These are phyloP conservation scores for Populus simonii DNA, from an alignment of 345 rosid species.

Conservation along the genomic window DNA sequence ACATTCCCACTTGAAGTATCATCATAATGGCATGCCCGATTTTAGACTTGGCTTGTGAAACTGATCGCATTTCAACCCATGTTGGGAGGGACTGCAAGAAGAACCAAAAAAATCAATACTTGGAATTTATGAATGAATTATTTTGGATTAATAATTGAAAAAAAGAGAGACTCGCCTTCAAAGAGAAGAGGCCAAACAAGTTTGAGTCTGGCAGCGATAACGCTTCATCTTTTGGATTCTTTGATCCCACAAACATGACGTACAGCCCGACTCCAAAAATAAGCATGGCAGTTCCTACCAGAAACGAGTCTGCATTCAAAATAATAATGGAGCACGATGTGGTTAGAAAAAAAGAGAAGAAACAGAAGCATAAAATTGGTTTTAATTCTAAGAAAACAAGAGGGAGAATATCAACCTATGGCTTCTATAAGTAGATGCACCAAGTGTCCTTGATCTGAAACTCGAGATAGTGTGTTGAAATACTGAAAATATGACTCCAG, in stretches of 20 bases:
- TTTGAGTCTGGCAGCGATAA: conserved; percentile 36
- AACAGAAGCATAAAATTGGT: too few relatives aligned
- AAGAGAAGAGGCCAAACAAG: conserved; percentile 51
- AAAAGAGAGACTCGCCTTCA: conserved; percentile 27
- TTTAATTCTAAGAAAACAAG: background rate
- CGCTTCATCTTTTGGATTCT: conserved; percentile 15
- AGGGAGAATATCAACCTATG: conserved; percentile 38
- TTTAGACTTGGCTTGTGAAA: conserved; percentile 59
- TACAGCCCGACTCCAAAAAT: conserved; percentile 57
- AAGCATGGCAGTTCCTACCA: conserved; percentile 64
- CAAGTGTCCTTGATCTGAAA: conserved; percentile 39
- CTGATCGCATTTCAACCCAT: conserved; percentile 53
- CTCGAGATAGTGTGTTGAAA: conserved; percentile 33
- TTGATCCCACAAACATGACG: conserved; percentile 56
- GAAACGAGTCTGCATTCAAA: conserved; percentile 55
- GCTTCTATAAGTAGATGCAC: conserved; percentile 55
- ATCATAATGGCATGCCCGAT: conserved; percentile 65
- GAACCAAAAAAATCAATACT: background rate
- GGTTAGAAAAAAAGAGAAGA: background rate
- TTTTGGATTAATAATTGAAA: background rate
- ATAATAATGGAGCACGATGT: background rate
- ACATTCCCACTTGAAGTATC: conserved; percentile 68
- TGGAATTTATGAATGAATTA: background rate
- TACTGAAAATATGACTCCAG: conserved; percentile 46
- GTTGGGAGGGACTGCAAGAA: conserved; percentile 44